Evolutionary conservation across 108 stramenopile genomes (phyloP).

Genomic region (Skeletonema tropicum): DNA sequence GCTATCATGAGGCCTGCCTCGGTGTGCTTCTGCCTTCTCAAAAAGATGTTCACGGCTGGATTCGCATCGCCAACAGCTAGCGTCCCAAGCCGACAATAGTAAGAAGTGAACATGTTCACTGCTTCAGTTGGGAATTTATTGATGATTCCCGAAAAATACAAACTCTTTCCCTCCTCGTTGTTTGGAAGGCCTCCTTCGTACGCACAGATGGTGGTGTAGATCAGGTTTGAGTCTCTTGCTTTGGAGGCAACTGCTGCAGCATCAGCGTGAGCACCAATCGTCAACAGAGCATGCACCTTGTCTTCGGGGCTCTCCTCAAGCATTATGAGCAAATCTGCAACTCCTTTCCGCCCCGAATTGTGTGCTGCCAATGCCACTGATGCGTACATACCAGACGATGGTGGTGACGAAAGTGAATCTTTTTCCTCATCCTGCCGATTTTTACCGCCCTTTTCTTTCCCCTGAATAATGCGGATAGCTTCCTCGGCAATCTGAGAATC

Average conservation of each 20-base stretch:
- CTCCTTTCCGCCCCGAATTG: constrained; percentile 74
- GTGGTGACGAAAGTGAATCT: constrained; percentile 11
- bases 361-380: constrained; percentile 80
- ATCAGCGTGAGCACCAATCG: constrained; percentile 75
- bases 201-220: constrained; percentile 66
- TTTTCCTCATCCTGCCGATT: constrained; percentile 20
- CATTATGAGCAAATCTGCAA: constrained; percentile 77
- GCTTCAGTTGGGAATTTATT: constrained; percentile 79
- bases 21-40: constrained; percentile 59
- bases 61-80: constrained; percentile 49
- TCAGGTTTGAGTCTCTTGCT: constrained; percentile 76
- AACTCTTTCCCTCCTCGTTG: constrained; percentile 34
- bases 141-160: constrained; percentile 62
- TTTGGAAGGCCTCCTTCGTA: constrained; percentile 58
- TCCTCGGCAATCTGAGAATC: constrained; percentile 77
- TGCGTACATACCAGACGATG: constrained; percentile 79
- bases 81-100: constrained; percentile 30
- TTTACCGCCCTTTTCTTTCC: constrained; percentile 38
- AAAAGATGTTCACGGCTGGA: constrained; percentile 58
- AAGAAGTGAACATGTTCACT: constrained; percentile 64
- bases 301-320: constrained; percentile 78
- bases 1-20: constrained; percentile 68
- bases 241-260: constrained; percentile 77
- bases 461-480: constrained; percentile 71
- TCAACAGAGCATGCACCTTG: constrained; percentile 81